phyloP scores from a whole-genome alignment of 805 yeast species.

The Ascoidea asiatica region DNA sequence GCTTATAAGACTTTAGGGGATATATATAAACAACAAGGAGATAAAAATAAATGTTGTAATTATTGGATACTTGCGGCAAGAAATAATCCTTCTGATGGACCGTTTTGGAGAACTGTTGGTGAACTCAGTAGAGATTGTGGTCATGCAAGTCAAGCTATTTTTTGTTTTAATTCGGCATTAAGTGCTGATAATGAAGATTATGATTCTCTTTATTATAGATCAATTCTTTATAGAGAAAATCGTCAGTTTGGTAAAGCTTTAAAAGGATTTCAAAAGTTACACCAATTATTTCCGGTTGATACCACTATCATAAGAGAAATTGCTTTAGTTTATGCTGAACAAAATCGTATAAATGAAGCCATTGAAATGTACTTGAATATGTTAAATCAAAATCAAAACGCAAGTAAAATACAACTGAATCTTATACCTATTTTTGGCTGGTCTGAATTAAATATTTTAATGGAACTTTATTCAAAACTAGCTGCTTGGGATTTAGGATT shows the following conservation, averaged over 20 bases:
- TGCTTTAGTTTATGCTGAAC: constrained; percentile 35
- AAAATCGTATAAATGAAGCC: constrained; percentile 56
- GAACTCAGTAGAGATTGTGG: constrained; percentile 51
- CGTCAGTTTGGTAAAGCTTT: constrained; percentile 60
- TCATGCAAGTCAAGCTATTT: constrained; percentile 61
- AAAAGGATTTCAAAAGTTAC: constrained; percentile 54
- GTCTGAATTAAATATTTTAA: constrained; percentile 76
- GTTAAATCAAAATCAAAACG: constrained; percentile 37
- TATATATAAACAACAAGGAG: constrained; percentile 56
- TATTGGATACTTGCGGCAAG: constrained; percentile 78
- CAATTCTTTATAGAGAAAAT: constrained; percentile 51
- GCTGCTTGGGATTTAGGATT: constrained; percentile 54
- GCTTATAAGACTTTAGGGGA: constrained; percentile 88
- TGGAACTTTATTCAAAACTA: constrained; percentile 65
- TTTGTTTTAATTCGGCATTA: constrained; percentile 61
- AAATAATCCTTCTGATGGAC: constrained; percentile 60
- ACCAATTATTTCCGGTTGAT: constrained; percentile 43
- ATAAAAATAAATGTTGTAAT: constrained; percentile 58
- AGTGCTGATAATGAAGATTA: constrained; percentile 32
- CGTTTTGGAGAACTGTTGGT: constrained; percentile 69
- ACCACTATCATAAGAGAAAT: constrained; percentile 46
- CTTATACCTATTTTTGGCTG: constrained; percentile 63
- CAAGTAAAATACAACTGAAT: too few species aligned
- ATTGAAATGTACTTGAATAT: constrained; percentile 54
- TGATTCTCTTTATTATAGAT: constrained; percentile 48